Conservation (phyloP, 2,329 filamentous ascomycete genomes). For the Fusarium euwallaceae region DNA sequence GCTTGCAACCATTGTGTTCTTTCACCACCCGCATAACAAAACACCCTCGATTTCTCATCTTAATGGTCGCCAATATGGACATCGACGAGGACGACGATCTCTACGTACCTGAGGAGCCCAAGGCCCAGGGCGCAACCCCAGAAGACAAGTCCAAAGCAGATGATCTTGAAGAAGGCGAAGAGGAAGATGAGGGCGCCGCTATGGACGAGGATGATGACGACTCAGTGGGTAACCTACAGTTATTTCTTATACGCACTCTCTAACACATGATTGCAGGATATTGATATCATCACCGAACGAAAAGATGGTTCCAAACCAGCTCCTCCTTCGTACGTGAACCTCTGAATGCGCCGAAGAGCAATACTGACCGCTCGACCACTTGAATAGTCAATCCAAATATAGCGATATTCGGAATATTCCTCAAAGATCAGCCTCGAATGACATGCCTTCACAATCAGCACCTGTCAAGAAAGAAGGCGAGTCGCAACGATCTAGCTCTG, state of each 20-base stretch:
- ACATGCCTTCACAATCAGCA: conserved; percentile 61
- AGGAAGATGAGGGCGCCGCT: conserved; percentile 71
- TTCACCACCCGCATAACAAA: neutral
- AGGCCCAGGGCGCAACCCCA: conserved; percentile 48
- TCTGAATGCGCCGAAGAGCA: conserved; percentile 1
- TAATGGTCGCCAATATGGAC: conserved; percentile 64
- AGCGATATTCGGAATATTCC: conserved; percentile 76
- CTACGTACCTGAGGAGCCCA: conserved; percentile 71
- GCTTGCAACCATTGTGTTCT: neutral
- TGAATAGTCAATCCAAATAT: conserved; percentile 68
- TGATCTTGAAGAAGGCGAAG: conserved; percentile 74
- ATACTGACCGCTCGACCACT: conserved; percentile 15
- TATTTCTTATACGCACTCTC: neutral
- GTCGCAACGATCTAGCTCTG: conserved; percentile 47
- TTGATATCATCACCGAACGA: conserved; percentile 76
- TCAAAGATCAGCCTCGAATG: conserved; percentile 68
- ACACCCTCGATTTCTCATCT: neutral
- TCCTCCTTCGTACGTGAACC: conserved; percentile 66
- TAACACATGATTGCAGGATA: conserved; percentile 61
- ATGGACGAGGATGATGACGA: conserved; percentile 73
- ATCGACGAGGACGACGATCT: conserved; percentile 78
- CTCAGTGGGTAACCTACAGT: conserved; percentile 41
- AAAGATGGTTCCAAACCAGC: conserved; percentile 74
- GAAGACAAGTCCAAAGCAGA: conserved; percentile 58
- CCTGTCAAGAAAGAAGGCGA: conserved; percentile 62